Conservation (phyloP, 1,139 yeast genomes). For the Blastobotrys aristatus region DNA sequence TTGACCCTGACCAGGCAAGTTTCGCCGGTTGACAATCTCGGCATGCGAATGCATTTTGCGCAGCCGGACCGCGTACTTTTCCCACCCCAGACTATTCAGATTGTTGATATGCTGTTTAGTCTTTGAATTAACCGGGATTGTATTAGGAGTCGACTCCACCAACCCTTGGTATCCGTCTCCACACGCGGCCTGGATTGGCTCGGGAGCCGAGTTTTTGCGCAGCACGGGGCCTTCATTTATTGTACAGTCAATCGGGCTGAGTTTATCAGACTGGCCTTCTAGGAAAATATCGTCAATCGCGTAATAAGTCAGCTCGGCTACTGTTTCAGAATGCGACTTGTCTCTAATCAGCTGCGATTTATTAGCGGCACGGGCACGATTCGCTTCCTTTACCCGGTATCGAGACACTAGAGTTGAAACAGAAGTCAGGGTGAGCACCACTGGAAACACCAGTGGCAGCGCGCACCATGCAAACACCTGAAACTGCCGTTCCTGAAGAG, state of each 20-base stretch:
- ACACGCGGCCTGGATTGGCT: conserved; percentile 4
- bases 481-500: conserved; percentile 21
- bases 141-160: conserved; percentile 22
- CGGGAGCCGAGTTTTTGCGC: background rate
- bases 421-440: conserved; percentile 23
- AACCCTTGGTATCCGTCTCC: conserved; percentile 21
- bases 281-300: conserved; percentile 15
- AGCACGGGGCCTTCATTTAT: background rate
- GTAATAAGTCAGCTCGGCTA: conserved; percentile 20
- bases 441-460: conserved; percentile 27
- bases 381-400: conserved; percentile 21
- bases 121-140: background rate
- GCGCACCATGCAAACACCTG: conserved; percentile 16
- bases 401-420: conserved; percentile 25
- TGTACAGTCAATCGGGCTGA: background rate
- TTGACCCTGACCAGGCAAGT: conserved; percentile 32
- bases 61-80: conserved; percentile 64
- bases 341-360: conserved; percentile 6
- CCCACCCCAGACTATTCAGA: conserved; percentile 63
- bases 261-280: conserved; percentile 1
- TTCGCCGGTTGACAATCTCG: conserved; percentile 48
- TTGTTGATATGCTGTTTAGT: conserved; percentile 45
- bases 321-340: conserved; percentile 17
- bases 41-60: conserved; percentile 72
- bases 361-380: conserved; percentile 6